These are phyloP conservation scores for Smittium culicis DNA, from an alignment of 371 early-diverging fungal genomes.

Conservation along the genomic window DNA sequence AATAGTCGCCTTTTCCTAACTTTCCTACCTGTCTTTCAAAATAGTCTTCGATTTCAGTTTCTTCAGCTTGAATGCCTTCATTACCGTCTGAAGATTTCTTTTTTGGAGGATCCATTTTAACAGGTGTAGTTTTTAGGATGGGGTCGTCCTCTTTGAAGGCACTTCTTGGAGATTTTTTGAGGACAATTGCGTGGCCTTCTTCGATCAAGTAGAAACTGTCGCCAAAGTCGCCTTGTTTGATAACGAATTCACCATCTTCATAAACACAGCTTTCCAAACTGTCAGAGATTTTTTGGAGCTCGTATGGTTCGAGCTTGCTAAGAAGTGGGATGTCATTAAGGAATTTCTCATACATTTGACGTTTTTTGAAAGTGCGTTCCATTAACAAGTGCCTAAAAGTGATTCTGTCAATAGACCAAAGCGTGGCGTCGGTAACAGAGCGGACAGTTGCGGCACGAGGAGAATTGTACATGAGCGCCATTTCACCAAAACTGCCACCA, in stretches of 20 bases:
- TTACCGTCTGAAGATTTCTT: not conserved
- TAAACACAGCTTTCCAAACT: constrained; percentile 73
- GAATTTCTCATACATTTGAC: constrained; percentile 86
- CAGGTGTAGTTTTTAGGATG: not conserved
- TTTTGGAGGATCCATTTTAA: not conserved
- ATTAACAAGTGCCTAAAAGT: constrained; percentile 88
- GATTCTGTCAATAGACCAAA: constrained; percentile 93
- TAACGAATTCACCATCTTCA: constrained; percentile 63
- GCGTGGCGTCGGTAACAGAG: constrained; percentile 64
- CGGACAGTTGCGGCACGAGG: constrained; percentile 90
- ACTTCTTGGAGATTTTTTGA: constrained; percentile 29
- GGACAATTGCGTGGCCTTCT: constrained; percentile 68
- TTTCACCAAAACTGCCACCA: constrained; percentile 90
- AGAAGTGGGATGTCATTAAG: constrained; percentile 77
- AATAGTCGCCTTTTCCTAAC: constrained; percentile 78
- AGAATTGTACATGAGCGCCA: constrained; percentile 95
- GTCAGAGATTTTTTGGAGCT: constrained; percentile 90
- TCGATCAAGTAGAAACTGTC: constrained; percentile 80
- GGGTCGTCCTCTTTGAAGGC: not conserved
- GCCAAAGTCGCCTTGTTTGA: constrained; percentile 77
- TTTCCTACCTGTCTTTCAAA: constrained; percentile 54
- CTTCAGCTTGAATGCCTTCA: constrained; percentile 17
- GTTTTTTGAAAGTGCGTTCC: constrained; percentile 82
- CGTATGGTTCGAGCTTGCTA: constrained; percentile 70
- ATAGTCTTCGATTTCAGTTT: constrained; percentile 45